A percentile compares a stretch with the other conserved stretches of the same genome.
These are phyloP conservation scores for Begonia loranthoides DNA, from an alignment of 306 rosid genomes.

Conservation along the genomic window DNA sequence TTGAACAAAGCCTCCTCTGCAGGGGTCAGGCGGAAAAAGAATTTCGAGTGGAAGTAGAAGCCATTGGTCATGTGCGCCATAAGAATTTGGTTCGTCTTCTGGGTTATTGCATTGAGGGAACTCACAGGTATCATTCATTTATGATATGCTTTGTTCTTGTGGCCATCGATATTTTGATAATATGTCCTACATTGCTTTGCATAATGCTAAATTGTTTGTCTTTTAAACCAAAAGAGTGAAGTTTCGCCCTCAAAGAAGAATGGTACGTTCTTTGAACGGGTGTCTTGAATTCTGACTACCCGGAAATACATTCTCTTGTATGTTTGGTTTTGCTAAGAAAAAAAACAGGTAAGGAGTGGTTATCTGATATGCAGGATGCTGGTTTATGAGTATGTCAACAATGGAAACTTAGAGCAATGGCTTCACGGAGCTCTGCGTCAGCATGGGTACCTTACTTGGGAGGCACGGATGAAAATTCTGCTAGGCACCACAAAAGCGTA, in stretches of 20 bases:
- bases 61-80: constrained; percentile 90
- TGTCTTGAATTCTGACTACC: not conserved
- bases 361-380: constrained; percentile 42
- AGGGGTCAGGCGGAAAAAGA: constrained; percentile 97
- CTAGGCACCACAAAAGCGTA: constrained; percentile 95
- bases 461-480: constrained; percentile 79
- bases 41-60: constrained; percentile 91
- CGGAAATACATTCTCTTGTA: too few species aligned
- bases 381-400: constrained; percentile 83
- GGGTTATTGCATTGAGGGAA: constrained; percentile 85
- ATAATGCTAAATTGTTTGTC: not conserved
- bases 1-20: constrained; percentile 9
- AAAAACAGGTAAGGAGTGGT: too few species aligned
- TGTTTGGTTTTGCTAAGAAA: too few species aligned
- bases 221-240: too few species aligned
- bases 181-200: not conserved
- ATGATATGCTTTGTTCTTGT: not conserved
- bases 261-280: not conserved
- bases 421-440: constrained; percentile 96
- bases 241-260: too few species aligned
- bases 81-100: constrained; percentile 90
- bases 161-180: not conserved
- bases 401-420: constrained; percentile 95
- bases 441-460: constrained; percentile 97
- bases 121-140: constrained; percentile 42